These are phyloP conservation scores for Bipolaris zeicola DNA, from an alignment of 2,329 filamentous ascomycete species.

Conservation along the genomic window DNA sequence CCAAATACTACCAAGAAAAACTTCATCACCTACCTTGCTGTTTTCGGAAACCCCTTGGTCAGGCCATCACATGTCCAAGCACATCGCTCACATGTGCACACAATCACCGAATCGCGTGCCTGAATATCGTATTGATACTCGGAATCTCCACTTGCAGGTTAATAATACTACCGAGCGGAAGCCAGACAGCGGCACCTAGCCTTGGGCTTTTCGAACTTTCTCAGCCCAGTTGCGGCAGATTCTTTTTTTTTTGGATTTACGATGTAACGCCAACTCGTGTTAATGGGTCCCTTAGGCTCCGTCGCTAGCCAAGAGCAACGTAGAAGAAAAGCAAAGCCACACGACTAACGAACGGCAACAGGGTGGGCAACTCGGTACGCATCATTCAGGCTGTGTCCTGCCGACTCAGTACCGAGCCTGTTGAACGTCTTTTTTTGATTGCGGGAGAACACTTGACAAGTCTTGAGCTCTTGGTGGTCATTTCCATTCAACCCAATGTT, in stretches of 20 bases:
- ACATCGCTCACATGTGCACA: not conserved
- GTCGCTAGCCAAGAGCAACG: slow-evolving; percentile 5
- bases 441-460: not conserved
- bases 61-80: slow-evolving; percentile 3
- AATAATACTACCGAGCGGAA: not conserved
- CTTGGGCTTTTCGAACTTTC: slow-evolving; percentile 2
- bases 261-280: slow-evolving; percentile 6
- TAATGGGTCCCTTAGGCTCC: not conserved
- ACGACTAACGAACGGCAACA: slow-evolving; percentile 1
- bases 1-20: not conserved
- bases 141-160: not conserved
- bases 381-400: not conserved
- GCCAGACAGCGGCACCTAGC: slow-evolving; percentile 6
- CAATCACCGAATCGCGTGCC: not conserved
- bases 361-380: not conserved
- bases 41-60: not conserved
- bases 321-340: slow-evolving; percentile 11
- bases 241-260: slow-evolving; percentile 1
- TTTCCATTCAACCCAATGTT: not conserved
- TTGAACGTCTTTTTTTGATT: not conserved
- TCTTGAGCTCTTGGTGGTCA: not conserved
- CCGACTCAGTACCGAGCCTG: slow-evolving; percentile 3
- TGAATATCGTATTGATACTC: slow-evolving; percentile 4
- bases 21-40: not conserved
- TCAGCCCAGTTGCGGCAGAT: not conserved